These are phyloP conservation scores for Leccinum uliginosum DNA, from an alignment of 768 basidiomycete species.

Conservation along the genomic window DNA sequence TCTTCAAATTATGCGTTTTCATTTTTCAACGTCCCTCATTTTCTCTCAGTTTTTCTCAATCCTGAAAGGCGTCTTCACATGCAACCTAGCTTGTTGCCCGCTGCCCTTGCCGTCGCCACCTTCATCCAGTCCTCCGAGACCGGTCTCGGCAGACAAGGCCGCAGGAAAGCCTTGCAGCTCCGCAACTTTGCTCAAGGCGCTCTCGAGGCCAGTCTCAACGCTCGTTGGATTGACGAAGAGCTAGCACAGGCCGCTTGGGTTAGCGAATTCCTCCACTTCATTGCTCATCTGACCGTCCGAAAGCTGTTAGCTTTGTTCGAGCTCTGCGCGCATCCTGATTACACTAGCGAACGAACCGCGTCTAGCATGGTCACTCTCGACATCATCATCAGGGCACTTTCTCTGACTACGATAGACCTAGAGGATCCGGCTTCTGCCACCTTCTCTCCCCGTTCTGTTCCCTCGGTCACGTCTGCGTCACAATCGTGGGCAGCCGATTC, in stretches of 20 bases:
- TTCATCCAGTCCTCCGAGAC: slow-evolving; percentile 69
- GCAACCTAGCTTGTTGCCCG: slow-evolving; percentile 65
- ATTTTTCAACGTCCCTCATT: slow-evolving; percentile 67
- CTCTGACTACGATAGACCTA: slow-evolving; percentile 55
- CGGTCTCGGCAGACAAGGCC: slow-evolving; percentile 45
- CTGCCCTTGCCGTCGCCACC: slow-evolving; percentile 59
- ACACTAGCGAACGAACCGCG: slow-evolving; percentile 48
- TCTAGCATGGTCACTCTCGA: slow-evolving; percentile 63
- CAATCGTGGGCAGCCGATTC: slow-evolving; percentile 8
- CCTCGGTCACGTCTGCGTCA: slow-evolving; percentile 32
- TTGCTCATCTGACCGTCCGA: slow-evolving; percentile 7
- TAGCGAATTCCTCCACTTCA: slow-evolving; percentile 17
- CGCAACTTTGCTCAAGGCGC: slow-evolving; percentile 66
- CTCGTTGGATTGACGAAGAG: slow-evolving; percentile 69
- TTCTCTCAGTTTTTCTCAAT: slow-evolving; percentile 57
- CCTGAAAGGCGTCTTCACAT: slow-evolving; percentile 48
- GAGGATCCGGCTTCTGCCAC: slow-evolving; percentile 48
- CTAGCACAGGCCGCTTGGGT: slow-evolving; percentile 78
- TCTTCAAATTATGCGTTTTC: slow-evolving; percentile 69
- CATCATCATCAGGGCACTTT: slow-evolving; percentile 58
- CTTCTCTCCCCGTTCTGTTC: slow-evolving; percentile 50
- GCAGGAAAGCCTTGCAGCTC: slow-evolving; percentile 54
- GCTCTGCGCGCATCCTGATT: slow-evolving; percentile 61
- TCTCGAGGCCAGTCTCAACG: slow-evolving; percentile 66
- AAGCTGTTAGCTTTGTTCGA: slow-evolving; percentile 72